Base-by-base conservation (phyloP, 345 rosid species). In the Euphorbia peplus region DNA sequence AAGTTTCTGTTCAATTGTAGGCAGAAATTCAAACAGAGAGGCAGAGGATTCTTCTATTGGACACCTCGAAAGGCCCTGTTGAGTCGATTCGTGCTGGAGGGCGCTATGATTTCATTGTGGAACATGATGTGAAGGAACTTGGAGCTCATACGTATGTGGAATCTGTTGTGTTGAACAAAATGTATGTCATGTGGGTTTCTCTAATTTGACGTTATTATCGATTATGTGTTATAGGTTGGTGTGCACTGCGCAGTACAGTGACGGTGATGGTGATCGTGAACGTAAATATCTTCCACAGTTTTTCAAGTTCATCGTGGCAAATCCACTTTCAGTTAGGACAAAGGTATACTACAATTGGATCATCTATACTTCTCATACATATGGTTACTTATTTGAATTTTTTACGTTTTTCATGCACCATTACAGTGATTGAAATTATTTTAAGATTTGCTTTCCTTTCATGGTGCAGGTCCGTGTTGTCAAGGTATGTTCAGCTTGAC, bases 21-120 rank as follows among this genome's bases (percentile, higher is more conserved):
- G 99, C 99, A 37, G 99, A 95, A 78, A 91, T 95, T 62, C 99
- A 95, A 73, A 89, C 99, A 3, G 97, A 91, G 81, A 86, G 83
- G 79, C 97, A 91, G 81, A 83, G 97, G 81, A 88, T 95, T 37
- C 84, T 91, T 15, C 93, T 91, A 47, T 55, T 95, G 67, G 97
- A 95, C 72, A 87, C 97, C 2, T 85, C 99, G 21, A 95, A 91
- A 75, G 75, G 87, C 3, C 93, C 99, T 2, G 97, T 95, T 28
- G 97, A 95, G 77, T 77, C 96, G 0, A 87, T 95, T 57, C 86
- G 97, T 21, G 86, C 93, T 0, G 90, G 88, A 3, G 99, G 97
- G 19, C 96, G 92, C 44, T 95, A 95, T 64, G 98, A 95, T 79
- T 95, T 95, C 80, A 88, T 95, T 22, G 96, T 95, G 18, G 99